Evolutionary conservation across 306 rosid genomes (phyloP), one percentile per base, ranked within the genome.

Genomic region (Quercus engelmannii): DNA sequence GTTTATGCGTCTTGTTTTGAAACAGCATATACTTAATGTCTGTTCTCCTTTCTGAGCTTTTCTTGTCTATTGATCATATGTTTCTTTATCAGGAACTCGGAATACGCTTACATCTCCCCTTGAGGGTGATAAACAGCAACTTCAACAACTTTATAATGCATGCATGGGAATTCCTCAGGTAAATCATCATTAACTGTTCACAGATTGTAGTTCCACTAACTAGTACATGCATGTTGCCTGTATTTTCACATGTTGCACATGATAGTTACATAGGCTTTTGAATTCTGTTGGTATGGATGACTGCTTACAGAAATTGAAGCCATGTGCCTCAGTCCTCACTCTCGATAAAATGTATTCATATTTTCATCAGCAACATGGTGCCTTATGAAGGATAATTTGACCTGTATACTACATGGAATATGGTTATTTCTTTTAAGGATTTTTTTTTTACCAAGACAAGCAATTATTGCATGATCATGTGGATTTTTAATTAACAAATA

Each of bases 91-190:
- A 71, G 75, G 43, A 68, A 38, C 62, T 52, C 23, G 25, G 61
- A 21, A 33, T 67, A 76, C 62, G 11, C 69, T 74, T 33, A 69
- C 80, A 46, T 23, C 81, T 49, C 68, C 68, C 3, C 14, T 26
- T 21, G 64, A 55, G 28, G 73, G 73, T 51, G 79, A 69, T 30
- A 41, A 77, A 31, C 62, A 64, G 41, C 75, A 64, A 74, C 43
- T 76, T 51, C 73, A 46, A 57, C 63, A 25, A 23, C 68, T 67
- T 41, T 74, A 51, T 18, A 33, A 46, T 13, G 70, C 84, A 33
- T 77, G 65, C 58, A 23, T 19, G 49, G 77, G 68, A 76, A 55
- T 56, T 49, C 10, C 69, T 76, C 55, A n/a, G 74, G 82, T 80
- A 52, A 11, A 8, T 19, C 55, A 35, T 33, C n/a, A 67, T 33